Conservation (phyloP, 73 alveolate species). For the Halteria grandinella region DNA sequence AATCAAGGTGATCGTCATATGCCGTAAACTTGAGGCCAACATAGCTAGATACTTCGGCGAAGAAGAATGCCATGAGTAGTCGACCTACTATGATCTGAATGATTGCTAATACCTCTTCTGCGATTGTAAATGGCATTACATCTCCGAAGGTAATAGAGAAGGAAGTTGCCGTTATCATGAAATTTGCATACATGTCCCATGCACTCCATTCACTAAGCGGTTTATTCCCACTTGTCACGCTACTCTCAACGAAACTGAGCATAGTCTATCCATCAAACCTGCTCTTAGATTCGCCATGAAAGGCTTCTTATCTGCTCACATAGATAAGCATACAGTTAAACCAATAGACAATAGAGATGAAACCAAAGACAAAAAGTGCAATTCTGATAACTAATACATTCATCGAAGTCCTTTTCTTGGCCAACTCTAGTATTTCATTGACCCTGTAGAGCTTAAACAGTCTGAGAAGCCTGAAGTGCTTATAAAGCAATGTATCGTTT, state of each 20-base stretch:
- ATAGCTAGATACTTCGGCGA: slow-evolving; percentile 66
- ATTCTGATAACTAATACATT: slow-evolving; percentile 29
- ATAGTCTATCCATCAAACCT: slow-evolving; percentile 54
- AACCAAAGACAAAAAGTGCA: background rate
- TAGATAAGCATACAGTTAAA: slow-evolving; percentile 55
- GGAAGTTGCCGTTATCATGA: slow-evolving; percentile 41
- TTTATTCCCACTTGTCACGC: background rate
- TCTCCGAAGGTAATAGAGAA: slow-evolving; percentile 64
- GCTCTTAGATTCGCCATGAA: background rate
- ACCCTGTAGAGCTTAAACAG: slow-evolving; percentile 53
- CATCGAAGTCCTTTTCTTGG: slow-evolving; percentile 29
- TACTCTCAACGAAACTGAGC: background rate
- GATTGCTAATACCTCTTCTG: slow-evolving; percentile 59
- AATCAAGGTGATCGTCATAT: slow-evolving; percentile 51
- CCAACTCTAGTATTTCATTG: background rate
- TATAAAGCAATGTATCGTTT: too few relatives aligned
- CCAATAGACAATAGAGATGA: slow-evolving; percentile 40
- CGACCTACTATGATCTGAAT: slow-evolving; percentile 48
- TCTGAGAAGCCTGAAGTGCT: slow-evolving; percentile 35
- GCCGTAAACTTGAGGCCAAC: slow-evolving; percentile 37
- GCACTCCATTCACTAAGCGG: slow-evolving; percentile 1
- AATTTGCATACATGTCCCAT: slow-evolving; percentile 48
- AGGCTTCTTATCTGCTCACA: slow-evolving; percentile 47
- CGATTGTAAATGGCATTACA: slow-evolving; percentile 54
- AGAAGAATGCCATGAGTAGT: slow-evolving; percentile 56